A percentile compares a stretch with the other conserved stretches of the same genome.
These are phyloP conservation scores for Ascochyta clinopodiicola DNA, from an alignment of 2,329 filamentous ascomycete genomes.

Conservation along the genomic window DNA sequence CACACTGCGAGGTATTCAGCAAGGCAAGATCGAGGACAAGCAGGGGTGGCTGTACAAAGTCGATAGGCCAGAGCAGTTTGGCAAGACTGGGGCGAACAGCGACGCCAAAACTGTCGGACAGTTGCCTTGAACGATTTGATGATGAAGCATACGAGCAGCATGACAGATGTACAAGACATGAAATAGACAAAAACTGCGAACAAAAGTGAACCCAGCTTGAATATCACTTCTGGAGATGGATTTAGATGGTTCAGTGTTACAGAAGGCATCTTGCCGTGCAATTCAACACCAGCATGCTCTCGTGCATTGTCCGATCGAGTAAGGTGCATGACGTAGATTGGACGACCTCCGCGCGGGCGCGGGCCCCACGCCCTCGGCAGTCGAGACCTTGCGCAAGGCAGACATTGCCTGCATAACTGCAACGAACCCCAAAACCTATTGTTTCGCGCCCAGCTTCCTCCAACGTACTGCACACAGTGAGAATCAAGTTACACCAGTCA, in stretches of 20 bases:
- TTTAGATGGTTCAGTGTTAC: neutral
- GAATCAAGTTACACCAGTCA: conserved; percentile 2
- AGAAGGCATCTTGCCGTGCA: neutral
- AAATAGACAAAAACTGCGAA: neutral
- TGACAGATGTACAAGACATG: neutral
- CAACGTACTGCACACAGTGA: neutral
- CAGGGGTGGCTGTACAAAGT: conserved; percentile 73
- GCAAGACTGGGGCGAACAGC: conserved; percentile 29
- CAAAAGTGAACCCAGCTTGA: neutral
- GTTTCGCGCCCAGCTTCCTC: neutral
- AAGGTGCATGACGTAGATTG: conserved; percentile 23
- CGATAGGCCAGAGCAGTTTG: conserved; percentile 49
- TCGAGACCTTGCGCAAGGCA: conserved; percentile 24
- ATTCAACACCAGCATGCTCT: conserved; percentile 11
- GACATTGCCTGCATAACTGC: conserved; percentile 20
- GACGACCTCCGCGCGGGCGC: conserved; percentile 11
- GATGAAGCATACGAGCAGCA: neutral
- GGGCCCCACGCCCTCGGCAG: conserved; percentile 14
- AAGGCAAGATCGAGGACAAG: conserved; percentile 76
- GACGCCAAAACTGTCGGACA: conserved; percentile 42
- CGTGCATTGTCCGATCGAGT: conserved; percentile 15
- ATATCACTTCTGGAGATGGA: neutral
- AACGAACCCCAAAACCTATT: neutral
- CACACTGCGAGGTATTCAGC: conserved; percentile 84
- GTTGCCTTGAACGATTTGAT: conserved; percentile 33